A percentile compares a stretch with the other conserved stretches of the same genome.
Conservation (phyloP, 768 basidiomycete species). For the Ramaria sp. region DNA sequence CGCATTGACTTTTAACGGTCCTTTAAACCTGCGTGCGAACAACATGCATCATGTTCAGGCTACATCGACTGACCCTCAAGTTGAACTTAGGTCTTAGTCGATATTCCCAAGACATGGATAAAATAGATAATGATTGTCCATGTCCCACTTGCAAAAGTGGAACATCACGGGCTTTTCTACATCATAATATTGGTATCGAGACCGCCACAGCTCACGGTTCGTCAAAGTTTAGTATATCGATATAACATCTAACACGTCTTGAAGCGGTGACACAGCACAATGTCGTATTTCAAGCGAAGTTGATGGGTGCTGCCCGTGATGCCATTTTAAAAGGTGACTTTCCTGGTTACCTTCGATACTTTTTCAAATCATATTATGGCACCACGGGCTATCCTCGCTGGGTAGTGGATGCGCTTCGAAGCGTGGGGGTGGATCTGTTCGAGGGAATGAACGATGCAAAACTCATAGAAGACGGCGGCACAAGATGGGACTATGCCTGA, state of each 20-base stretch:
- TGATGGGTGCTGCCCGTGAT: constrained; percentile 78
- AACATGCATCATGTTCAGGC: not conserved
- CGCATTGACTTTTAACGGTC: constrained; percentile 72
- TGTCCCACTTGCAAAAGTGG: constrained; percentile 74
- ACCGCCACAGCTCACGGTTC: constrained; percentile 80
- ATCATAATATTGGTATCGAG: constrained; percentile 68
- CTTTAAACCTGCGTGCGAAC: constrained; percentile 66
- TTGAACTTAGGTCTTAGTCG: constrained; percentile 47
- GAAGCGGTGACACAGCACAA: constrained; percentile 77
- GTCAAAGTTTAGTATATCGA: constrained; percentile 11
- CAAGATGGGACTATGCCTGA: constrained; percentile 63
- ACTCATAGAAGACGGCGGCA: constrained; percentile 49
- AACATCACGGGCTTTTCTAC: constrained; percentile 61
- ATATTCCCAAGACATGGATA: constrained; percentile 54
- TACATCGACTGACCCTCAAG: not conserved
- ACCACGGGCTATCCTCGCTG: constrained; percentile 69
- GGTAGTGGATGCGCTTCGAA: constrained; percentile 76
- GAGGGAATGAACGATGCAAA: constrained; percentile 37
- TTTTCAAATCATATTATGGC: constrained; percentile 73
- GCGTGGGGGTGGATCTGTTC: constrained; percentile 76
- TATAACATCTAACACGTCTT: not conserved
- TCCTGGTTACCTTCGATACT: constrained; percentile 63
- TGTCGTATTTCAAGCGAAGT: constrained; percentile 72
- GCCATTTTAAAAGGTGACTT: constrained; percentile 72
- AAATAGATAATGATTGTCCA: constrained; percentile 69